A percentile compares a stretch with the other conserved stretches of the same genome.
Evolutionary conservation across 208 protist genomes (phyloP).

Genomic region (Phytomonas sp.): DNA sequence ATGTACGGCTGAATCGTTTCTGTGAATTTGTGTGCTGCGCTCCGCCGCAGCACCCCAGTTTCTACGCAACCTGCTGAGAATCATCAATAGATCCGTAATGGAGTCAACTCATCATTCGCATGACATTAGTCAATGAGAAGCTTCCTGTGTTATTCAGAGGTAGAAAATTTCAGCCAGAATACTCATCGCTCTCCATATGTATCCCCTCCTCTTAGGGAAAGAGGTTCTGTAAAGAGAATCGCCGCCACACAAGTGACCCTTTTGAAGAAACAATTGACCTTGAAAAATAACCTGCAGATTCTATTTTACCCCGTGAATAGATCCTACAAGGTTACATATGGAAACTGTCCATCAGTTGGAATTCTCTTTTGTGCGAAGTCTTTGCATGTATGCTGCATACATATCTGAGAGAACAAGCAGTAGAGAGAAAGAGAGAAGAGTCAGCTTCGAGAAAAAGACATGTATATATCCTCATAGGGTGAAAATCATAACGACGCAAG

Average conservation of each 20-base stretch:
- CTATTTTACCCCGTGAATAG: not conserved
- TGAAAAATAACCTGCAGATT: not conserved
- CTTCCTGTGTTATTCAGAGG: not conserved
- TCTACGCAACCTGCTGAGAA: not conserved
- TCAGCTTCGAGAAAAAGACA: slow-evolving; percentile 1
- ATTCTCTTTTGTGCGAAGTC: not conserved
- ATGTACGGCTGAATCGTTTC: not conserved
- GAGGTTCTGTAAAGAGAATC: not conserved
- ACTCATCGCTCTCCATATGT: not conserved
- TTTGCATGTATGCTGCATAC: slow-evolving; percentile 3
- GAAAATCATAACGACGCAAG: slow-evolving; percentile 6
- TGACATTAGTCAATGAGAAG: not conserved
- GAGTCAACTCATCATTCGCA: not conserved
- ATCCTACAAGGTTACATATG: not conserved
- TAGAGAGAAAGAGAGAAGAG: slow-evolving; percentile 7
- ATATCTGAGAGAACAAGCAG: slow-evolving; percentile 4
- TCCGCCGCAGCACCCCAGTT: not conserved
- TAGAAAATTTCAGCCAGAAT: not conserved
- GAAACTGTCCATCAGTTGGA: not conserved
- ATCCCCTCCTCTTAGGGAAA: not conserved
- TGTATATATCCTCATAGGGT: slow-evolving; percentile 10
- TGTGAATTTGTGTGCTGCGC: not conserved
- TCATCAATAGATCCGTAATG: not conserved
- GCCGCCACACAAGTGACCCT: not conserved
- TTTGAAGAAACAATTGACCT: not conserved